These are phyloP conservation scores for Echinochloa phyllopogon DNA, from an alignment of 176 grass and related monocot genomes.

Conservation along the genomic window DNA sequence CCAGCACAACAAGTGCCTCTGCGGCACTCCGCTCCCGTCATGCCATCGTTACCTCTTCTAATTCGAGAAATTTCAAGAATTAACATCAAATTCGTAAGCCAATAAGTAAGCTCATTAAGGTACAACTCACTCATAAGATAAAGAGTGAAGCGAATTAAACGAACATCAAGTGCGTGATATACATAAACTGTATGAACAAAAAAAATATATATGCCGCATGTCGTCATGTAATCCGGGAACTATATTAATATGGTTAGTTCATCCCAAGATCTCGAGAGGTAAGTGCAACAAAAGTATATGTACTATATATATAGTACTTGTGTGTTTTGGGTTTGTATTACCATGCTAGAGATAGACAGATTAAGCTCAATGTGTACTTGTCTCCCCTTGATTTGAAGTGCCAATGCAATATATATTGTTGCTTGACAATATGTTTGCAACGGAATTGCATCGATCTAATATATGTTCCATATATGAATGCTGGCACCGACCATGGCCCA, in stretches of 20 bases:
- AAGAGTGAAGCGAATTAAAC: neutral
- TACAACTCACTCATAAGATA: neutral
- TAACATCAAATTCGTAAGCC: too few relatives aligned
- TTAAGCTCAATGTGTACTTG: neutral
- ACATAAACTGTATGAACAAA: too few relatives aligned
- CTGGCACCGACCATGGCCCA: too few relatives aligned
- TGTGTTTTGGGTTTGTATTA: neutral
- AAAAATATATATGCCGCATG: neutral
- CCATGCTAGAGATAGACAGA: neutral
- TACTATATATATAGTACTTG: neutral
- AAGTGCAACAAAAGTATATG: too few relatives aligned
- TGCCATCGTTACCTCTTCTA: neutral
- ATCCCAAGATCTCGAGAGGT: neutral
- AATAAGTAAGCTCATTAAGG: neutral
- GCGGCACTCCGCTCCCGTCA: constrained; percentile 41
- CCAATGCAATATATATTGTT: neutral
- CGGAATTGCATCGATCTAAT: neutral
- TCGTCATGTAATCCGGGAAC: neutral
- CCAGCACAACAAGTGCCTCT: constrained; percentile 62
- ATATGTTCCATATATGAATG: too few relatives aligned
- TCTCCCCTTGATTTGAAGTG: neutral
- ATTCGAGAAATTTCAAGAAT: too few relatives aligned
- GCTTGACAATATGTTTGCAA: neutral
- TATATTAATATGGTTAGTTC: too few relatives aligned
- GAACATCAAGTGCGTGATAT: too few relatives aligned